Percentiles rank a stretch among this genome's conserved stretches.
phyloP scores from a whole-genome alignment of 2,329 filamentous ascomycete genomes.

The Didymella sp. region DNA sequence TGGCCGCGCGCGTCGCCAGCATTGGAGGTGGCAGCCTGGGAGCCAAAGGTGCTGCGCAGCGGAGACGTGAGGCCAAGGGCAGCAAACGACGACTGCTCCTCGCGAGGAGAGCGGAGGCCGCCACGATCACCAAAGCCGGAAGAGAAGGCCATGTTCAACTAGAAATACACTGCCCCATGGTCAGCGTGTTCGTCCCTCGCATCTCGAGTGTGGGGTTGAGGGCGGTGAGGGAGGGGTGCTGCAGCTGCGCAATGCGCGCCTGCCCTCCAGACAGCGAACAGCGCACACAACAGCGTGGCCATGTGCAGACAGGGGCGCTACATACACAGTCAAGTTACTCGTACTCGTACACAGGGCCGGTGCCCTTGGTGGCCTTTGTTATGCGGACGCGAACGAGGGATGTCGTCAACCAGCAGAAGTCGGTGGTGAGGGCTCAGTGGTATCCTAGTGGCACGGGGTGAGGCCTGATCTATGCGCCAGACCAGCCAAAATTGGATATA shows the following conservation, averaged over 20 bases:
- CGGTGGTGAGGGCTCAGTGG: constrained; percentile 23
- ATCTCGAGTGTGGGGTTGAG: constrained; percentile 42
- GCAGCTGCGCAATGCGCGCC: constrained; percentile 23
- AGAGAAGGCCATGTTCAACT: constrained; percentile 67
- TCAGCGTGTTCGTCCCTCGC: constrained; percentile 37
- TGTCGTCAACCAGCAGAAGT: constrained; percentile 20
- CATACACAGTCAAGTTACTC: constrained; percentile 23
- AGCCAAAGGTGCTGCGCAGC: constrained; percentile 67
- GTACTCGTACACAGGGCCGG: constrained; percentile 37
- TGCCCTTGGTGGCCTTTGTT: constrained; percentile 31
- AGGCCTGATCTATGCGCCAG: constrained; percentile 22
- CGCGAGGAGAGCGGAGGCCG: constrained; percentile 78
- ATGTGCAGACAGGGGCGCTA: constrained; percentile 33
- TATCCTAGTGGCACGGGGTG: constrained; percentile 20
- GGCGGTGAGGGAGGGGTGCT: constrained; percentile 44
- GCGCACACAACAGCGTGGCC: constrained; percentile 12
- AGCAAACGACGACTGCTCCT: constrained; percentile 73
- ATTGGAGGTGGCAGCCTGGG: constrained; percentile 28
- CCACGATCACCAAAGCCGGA: constrained; percentile 69
- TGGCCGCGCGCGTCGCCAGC: constrained; percentile 75
- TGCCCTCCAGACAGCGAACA: constrained; percentile 14
- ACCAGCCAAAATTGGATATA: constrained; percentile 14
- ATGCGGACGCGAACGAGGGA: constrained; percentile 19
- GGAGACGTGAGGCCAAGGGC: constrained; percentile 69
- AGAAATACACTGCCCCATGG: constrained; percentile 48